These are phyloP conservation scores for Yarrowia yakushimensis DNA, from an alignment of 805 yeast genomes.

Conservation along the genomic window DNA sequence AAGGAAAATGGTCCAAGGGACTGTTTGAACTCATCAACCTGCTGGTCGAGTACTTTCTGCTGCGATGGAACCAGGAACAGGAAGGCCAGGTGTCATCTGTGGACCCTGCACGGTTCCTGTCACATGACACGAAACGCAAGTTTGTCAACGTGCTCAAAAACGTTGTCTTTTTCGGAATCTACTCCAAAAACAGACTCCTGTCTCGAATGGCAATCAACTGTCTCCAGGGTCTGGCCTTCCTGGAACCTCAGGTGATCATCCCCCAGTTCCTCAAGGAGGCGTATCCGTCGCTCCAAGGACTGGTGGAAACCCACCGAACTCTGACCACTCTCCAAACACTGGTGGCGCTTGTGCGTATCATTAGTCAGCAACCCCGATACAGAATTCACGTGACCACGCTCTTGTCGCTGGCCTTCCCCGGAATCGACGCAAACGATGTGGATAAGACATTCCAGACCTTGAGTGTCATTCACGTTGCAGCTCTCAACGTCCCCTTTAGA, in stretches of 20 bases:
- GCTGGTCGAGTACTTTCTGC: constrained; percentile 42
- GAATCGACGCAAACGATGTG: constrained; percentile 85
- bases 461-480: constrained; percentile 63
- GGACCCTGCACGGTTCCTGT: constrained; percentile 32
- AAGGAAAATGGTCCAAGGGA: constrained; percentile 80
- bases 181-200: constrained; percentile 60
- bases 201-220: constrained; percentile 57
- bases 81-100: constrained; percentile 33
- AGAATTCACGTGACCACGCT: constrained; percentile 78
- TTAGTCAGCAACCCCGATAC: constrained; percentile 59
- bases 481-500: constrained; percentile 69
- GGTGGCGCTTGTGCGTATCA: constrained; percentile 60
- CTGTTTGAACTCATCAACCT: constrained; percentile 64
- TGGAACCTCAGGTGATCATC: constrained; percentile 49
- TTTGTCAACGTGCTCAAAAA: constrained; percentile 57
- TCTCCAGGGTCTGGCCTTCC: constrained; percentile 59
- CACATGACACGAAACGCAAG: constrained; percentile 34
- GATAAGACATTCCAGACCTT: constrained; percentile 65
- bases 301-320: constrained; percentile 67
- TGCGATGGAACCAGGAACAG: constrained; percentile 40
- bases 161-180: constrained; percentile 64
- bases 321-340: constrained; percentile 66
- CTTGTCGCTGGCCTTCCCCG: constrained; percentile 65
- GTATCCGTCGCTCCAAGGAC: constrained; percentile 49
- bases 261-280: constrained; percentile 50